Conservation (phyloP, 257 asterid genomes). For the Solanum okadae region DNA sequence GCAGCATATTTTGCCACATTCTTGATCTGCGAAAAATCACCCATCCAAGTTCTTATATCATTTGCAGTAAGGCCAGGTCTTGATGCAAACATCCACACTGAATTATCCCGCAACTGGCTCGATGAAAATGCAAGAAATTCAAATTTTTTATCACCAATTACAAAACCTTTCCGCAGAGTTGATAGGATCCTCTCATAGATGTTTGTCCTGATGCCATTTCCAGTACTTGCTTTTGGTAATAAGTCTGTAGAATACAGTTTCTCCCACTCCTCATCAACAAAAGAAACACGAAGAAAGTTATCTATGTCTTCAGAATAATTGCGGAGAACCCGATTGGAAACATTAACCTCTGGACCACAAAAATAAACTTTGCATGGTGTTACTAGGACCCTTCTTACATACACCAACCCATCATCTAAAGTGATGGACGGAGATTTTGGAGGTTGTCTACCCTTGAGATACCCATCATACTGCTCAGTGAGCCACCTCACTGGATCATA, state of each 20-base stretch:
- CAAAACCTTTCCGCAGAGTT: constrained; percentile 51
- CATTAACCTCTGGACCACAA: constrained; percentile 68
- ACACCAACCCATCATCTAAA: constrained; percentile 68
- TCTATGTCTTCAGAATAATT: constrained; percentile 36
- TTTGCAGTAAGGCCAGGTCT: constrained; percentile 30
- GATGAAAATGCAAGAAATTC: constrained; percentile 93
- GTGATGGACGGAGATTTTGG: constrained; percentile 53
- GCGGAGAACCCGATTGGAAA: constrained; percentile 81
- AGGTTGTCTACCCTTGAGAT: constrained; percentile 13
- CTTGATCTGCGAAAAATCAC: constrained; percentile 51
- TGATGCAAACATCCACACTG: constrained; percentile 91
- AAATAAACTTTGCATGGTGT: constrained; percentile 83
- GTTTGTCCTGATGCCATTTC: constrained; percentile 34
- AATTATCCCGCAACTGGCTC: constrained; percentile 78
- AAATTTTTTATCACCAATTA: constrained; percentile 59
- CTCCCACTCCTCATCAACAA: constrained; percentile 84
- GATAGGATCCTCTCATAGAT: constrained; percentile 56
- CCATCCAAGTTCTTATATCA: constrained; percentile 77
- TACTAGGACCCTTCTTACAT: constrained; percentile 73
- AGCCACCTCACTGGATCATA: constrained; percentile 76
- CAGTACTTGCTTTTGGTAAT: constrained; percentile 24
- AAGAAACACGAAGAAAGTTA: constrained; percentile 82
- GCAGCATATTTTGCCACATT: constrained; percentile 93
- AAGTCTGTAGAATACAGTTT: constrained; percentile 59
- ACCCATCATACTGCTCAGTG: constrained; percentile 32